Evolutionary conservation across 768 basidiomycete species (phyloP), one percentile per base, ranked within the genome.

Genomic region (Termitomyces sp.): DNA sequence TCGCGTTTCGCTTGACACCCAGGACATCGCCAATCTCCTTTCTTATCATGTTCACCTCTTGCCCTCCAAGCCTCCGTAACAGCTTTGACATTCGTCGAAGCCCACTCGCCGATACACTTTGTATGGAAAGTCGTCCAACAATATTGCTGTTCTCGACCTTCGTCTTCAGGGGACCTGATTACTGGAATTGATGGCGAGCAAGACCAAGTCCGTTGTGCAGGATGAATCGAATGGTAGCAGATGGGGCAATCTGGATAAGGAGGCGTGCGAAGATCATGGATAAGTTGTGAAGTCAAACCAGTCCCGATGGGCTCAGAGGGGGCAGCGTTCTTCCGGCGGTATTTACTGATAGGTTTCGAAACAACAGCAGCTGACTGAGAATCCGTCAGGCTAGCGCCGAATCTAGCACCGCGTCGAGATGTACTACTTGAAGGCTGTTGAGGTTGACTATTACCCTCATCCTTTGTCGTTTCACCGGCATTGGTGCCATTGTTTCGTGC

Each of bases 71-170:
- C 94, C 47, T 85, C 88, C 53, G 75, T 76, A 12, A 86, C 62
- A 12, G 86, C 88, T 65, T 88, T 86, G 46, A 86, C 84, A 63
- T 86, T 90, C 71, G 91, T 90, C 27, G 77, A 71, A 0, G 93
- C 94, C 96, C 96, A 98, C 0, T 88, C 80, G 7, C 81, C 78
- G 60, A 98, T 89, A 63, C 96, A 98, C 61, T 86, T 88, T 22
- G 96, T 75, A 70, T 98, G 96, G 64, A 97, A 94, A 0, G 91
- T 85, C 11, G 84, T 90, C 85, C 90, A 96, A 64, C 96, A 98
- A 62, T 84, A 90, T 56, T 85, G 85, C 6, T 75, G 69, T 31
- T 70, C 67, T 22, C 70, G 67, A n/a, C 63, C 63, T 23, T 70
- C 69, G 27, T 51, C 45, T 35, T 60, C 68, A 23, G 60, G 66